Evolutionary conservation across 805 yeast species (phyloP), one percentile per base, ranked within the genome.

Genomic region (Metschnikowia peoriensis): DNA sequence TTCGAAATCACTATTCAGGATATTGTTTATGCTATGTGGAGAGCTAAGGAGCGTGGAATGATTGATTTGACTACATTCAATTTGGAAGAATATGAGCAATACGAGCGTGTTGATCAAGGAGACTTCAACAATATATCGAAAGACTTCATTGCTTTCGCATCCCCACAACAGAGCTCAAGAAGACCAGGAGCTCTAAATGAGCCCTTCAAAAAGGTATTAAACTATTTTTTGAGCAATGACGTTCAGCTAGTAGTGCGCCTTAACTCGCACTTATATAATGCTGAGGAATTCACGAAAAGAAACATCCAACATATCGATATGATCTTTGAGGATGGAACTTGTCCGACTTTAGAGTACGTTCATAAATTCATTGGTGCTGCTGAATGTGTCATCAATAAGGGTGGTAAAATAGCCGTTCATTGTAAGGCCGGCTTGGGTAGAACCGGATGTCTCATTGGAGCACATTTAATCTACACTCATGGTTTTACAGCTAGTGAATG

Each of bases 361-460:
- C 89, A 88, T 61, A 88, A 89, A 61, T 94, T 94, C 62, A 82
- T 94, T 56, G 99, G 98, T 14, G 97, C 96, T 0, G 94, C 97
- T 1, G 97, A 93, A 64, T 87, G 96, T 37, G 83, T 90, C 9
- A 89, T 93, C 51, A 80, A 81, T 40, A 80, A 84, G 48, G 94
- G 96, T 11, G 97, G 97, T 16, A 91, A 91, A 66, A 86, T 94
- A 55, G 99, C 99, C 1, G 98, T 94, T n/a, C 99, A 94, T 69
- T 94, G 99, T 77, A 93, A 94, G 67, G 99, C 99, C 6, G 99
- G 99, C 5, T 76, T 94, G 52, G 99, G 99, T 11, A 82, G 99
- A 75, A 94, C 99, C 0, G 99, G 99, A 16, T 94, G 99, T 71
- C 79, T 94, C 47, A 94, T 94, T 58, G 99, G 99, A 7, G 99